A percentile compares a stretch with the other conserved stretches of the same genome.
Conservation (phyloP, 257 asterid genomes). For the Primulina huaijiensis region DNA sequence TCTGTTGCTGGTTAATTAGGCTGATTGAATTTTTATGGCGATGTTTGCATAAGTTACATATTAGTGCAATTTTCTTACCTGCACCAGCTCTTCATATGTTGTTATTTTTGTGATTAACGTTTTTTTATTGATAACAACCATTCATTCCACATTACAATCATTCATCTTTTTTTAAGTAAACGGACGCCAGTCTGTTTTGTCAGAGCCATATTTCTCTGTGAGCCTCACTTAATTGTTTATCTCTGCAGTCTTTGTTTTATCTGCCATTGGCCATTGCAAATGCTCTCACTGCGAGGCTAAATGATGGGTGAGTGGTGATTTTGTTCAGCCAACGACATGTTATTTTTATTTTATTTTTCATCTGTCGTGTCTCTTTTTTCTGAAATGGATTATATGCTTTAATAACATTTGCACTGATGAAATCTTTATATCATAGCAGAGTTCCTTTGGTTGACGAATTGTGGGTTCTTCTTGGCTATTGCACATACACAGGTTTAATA, state of each 20-base stretch:
- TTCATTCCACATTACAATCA: no score
- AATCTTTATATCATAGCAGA: slow-evolving; percentile 45
- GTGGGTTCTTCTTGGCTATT: slow-evolving; percentile 77
- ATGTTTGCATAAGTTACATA: neutral
- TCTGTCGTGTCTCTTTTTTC: slow-evolving; percentile 3
- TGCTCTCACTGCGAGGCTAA: slow-evolving; percentile 81
- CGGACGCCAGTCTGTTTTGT: slow-evolving; percentile 3
- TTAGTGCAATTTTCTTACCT: neutral
- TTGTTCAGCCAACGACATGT: slow-evolving; percentile 16
- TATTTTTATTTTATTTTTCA: neutral
- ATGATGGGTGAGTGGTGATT: slow-evolving; percentile 65
- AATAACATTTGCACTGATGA: slow-evolving; percentile 9
- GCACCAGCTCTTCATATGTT: neutral
- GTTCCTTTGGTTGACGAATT: slow-evolving; percentile 81
- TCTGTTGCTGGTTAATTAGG: neutral
- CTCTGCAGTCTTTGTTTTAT: slow-evolving; percentile 72
- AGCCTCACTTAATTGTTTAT: slow-evolving; percentile 17
- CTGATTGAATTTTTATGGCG: slow-evolving; percentile 5
- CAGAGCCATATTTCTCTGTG: neutral
- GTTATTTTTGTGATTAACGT: neutral
- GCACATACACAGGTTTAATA: slow-evolving; percentile 52
- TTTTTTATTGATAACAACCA: no score
- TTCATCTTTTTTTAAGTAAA: neutral
- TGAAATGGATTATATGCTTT: neutral
- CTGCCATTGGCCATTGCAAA: slow-evolving; percentile 92